Evolutionary conservation across 2,329 filamentous ascomycete species (phyloP).

Genomic region (Aspergillus cejpii): DNA sequence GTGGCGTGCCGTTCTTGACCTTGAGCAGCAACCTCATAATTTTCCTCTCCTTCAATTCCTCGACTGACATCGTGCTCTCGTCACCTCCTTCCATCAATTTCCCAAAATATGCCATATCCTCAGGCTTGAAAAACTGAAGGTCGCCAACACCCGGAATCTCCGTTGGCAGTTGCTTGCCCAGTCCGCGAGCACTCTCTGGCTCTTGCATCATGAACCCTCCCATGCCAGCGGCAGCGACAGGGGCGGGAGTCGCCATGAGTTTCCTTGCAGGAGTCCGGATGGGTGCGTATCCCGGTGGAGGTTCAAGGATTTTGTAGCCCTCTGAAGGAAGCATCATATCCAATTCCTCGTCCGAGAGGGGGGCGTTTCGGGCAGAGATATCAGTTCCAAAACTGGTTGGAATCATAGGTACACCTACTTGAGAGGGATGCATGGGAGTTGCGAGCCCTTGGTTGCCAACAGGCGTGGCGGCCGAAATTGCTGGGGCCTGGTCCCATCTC

Average conservation of each 20-base stretch:
- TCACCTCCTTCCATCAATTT: constrained; percentile 93
- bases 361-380: constrained; percentile 68
- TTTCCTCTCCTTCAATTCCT: constrained; percentile 95
- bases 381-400: constrained; percentile 72
- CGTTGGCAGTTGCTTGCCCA: constrained; percentile 85
- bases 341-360: constrained; percentile 88
- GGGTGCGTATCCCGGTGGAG: constrained; percentile 86
- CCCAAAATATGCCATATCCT: constrained; percentile 98
- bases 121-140: constrained; percentile 94
- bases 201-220: constrained; percentile 97
- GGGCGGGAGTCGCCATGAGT: constrained; percentile 63
- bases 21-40: constrained; percentile 96
- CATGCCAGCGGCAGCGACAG: constrained; percentile 53
- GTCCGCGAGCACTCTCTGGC: constrained; percentile 70
- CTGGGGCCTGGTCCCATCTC: constrained; percentile 86
- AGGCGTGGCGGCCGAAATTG: constrained; percentile 59
- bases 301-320: constrained; percentile 86
- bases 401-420: constrained; percentile 47
- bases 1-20: constrained; percentile 97
- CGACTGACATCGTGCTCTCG: constrained; percentile 84
- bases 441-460: constrained; percentile 66
- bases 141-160: constrained; percentile 96
- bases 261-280: constrained; percentile 70
- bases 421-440: constrained; percentile 69
- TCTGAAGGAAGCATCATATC: constrained; percentile 84